Conservation (phyloP, 169 alveolate species). For the Perkinsus olseni region DNA sequence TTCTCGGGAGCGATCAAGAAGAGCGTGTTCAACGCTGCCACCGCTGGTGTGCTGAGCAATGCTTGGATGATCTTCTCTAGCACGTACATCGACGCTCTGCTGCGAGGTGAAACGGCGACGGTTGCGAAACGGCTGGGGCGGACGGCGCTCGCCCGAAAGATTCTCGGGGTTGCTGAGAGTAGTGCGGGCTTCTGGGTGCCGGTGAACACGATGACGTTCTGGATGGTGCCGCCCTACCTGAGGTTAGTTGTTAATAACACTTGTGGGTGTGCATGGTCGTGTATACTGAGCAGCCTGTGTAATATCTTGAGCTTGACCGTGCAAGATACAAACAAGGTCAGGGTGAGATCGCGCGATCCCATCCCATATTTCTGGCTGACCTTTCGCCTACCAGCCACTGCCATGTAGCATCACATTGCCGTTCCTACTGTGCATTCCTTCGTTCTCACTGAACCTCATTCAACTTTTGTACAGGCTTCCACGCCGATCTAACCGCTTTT, state of each 20-base stretch:
- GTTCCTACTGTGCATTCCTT: neutral
- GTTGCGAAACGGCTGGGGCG: neutral
- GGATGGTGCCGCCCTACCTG: neutral
- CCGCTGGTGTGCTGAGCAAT: neutral
- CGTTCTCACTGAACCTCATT: neutral
- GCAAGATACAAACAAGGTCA: neutral
- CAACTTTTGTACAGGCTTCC: too few relatives aligned
- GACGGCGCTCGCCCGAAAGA: neutral
- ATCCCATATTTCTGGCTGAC: neutral
- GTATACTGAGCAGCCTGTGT: neutral
- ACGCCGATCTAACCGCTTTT: neutral
- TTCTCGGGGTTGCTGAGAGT: neutral
- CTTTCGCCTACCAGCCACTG: neutral
- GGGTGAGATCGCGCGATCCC: neutral
- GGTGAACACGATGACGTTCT: neutral
- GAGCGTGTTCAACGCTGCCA: neutral
- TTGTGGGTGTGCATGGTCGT: neutral
- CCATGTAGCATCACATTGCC: neutral
- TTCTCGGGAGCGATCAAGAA: neutral
- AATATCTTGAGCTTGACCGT: neutral
- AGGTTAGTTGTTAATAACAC: neutral
- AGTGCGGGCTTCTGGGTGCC: neutral
- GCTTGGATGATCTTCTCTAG: neutral
- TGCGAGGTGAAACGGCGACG: neutral
- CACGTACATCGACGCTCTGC: neutral